phyloP scores from a whole-genome alignment of 495 filamentous ascomycete species.

The Podospora comata region DNA sequence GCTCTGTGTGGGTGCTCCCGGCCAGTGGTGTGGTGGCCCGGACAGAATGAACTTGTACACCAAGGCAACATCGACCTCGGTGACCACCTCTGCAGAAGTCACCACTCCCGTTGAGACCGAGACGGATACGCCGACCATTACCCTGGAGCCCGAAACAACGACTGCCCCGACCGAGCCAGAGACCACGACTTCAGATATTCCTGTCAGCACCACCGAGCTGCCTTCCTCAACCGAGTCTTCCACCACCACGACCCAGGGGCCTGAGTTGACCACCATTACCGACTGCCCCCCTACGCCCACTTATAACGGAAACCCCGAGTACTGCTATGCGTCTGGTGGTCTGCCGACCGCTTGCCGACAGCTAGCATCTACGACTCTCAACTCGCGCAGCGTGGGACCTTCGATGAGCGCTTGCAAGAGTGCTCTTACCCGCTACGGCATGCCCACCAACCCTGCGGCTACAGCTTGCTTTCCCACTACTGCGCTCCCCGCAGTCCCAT shows the following conservation, averaged over 20 bases:
- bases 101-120: neutral
- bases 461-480: neutral
- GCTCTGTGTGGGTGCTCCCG: conserved; percentile 11
- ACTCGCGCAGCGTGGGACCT: neutral
- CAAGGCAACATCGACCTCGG: neutral
- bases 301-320: neutral
- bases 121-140: neutral
- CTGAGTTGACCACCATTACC: neutral
- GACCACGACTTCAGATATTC: neutral
- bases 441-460: neutral
- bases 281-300: neutral
- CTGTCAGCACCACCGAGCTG: neutral
- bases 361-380: neutral
- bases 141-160: neutral
- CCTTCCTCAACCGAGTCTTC: neutral
- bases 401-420: neutral
- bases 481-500: neutral
- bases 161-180: neutral
- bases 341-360: neutral
- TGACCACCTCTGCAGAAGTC: neutral
- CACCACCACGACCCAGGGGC: neutral
- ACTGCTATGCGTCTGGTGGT: neutral
- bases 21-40: conserved; percentile 11
- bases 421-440: neutral
- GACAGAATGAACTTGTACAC: conserved; percentile 14